These are phyloP conservation scores for Ceratocystis variospora DNA, from an alignment of 2,329 filamentous ascomycete genomes.

Conservation along the genomic window DNA sequence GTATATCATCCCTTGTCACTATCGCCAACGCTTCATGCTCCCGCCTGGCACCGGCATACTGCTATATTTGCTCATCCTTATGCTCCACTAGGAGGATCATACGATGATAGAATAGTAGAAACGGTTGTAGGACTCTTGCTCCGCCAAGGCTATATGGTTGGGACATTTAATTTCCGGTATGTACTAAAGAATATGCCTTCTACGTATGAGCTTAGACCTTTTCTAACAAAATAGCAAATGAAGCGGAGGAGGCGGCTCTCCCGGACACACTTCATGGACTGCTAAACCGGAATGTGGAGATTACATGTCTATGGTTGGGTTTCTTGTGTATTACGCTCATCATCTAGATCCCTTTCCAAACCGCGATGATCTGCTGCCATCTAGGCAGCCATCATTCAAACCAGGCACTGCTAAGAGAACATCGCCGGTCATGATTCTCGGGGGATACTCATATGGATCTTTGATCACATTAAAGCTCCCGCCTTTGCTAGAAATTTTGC, in stretches of 20 bases:
- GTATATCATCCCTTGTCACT: constrained; percentile 56
- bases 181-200: constrained; percentile 1
- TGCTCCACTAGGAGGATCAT: constrained; percentile 70
- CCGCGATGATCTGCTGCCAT: constrained; percentile 12
- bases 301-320: constrained; percentile 69
- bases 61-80: constrained; percentile 80
- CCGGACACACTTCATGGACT: constrained; percentile 76
- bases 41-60: constrained; percentile 36
- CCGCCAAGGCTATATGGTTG: constrained; percentile 58
- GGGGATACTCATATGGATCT: constrained; percentile 84
- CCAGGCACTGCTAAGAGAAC: neutral
- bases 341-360: constrained; percentile 33
- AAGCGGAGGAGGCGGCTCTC: constrained; percentile 63
- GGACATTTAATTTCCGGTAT: constrained; percentile 79
- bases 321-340: constrained; percentile 61
- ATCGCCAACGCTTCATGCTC: constrained; percentile 24
- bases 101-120: constrained; percentile 69
- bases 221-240: neutral
- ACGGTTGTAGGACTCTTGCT: constrained; percentile 51
- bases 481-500: constrained; percentile 43
- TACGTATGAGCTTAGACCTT: neutral
- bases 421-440: constrained; percentile 42
- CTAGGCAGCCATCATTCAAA: neutral
- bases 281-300: constrained; percentile 67
- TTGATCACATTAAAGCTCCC: constrained; percentile 65